A percentile compares a stretch with the other conserved stretches of the same genome.
Conservation (phyloP, 129 eudicot species). For the Flaveria linearis region DNA sequence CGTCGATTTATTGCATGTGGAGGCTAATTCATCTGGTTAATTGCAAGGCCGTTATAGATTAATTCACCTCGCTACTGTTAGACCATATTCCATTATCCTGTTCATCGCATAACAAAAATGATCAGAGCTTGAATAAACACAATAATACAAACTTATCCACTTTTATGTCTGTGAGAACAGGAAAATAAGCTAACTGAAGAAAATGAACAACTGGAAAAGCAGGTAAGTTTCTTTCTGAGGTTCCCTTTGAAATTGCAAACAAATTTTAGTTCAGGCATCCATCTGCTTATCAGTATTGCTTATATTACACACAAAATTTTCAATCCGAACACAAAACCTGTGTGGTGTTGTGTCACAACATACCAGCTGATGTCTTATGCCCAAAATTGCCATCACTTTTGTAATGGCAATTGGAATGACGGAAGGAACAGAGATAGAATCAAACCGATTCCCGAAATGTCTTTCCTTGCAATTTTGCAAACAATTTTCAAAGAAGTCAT, state of each 20-base stretch:
- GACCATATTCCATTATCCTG: not conserved
- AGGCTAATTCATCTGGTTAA: conserved; percentile 29
- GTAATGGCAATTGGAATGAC: too few species aligned
- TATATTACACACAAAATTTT: too few species aligned
- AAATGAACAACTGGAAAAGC: conserved; percentile 17
- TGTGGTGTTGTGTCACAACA: too few species aligned
- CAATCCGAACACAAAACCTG: too few species aligned
- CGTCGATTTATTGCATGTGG: conserved; percentile 9
- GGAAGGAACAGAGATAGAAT: too few species aligned
- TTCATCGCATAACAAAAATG: not conserved
- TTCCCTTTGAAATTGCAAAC: not conserved
- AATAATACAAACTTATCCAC: too few species aligned
- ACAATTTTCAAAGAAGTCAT: not conserved
- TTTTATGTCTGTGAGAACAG: conserved; percentile 12
- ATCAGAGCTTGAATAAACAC: too few species aligned
- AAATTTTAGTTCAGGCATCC: not conserved
- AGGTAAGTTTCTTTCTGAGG: conserved; percentile 1
- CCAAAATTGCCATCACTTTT: too few species aligned
- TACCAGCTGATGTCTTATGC: too few species aligned
- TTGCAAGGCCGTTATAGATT: conserved; percentile 25
- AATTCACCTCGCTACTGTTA: not conserved
- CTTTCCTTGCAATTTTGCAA: too few species aligned
- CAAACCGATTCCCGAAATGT: too few species aligned
- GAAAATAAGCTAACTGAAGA: conserved; percentile 17
- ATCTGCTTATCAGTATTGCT: not conserved